Evolutionary conservation across 2,329 filamentous ascomycete species (phyloP), one percentile per base, ranked within the genome.

Genomic region (Colletotrichum falcatum): DNA sequence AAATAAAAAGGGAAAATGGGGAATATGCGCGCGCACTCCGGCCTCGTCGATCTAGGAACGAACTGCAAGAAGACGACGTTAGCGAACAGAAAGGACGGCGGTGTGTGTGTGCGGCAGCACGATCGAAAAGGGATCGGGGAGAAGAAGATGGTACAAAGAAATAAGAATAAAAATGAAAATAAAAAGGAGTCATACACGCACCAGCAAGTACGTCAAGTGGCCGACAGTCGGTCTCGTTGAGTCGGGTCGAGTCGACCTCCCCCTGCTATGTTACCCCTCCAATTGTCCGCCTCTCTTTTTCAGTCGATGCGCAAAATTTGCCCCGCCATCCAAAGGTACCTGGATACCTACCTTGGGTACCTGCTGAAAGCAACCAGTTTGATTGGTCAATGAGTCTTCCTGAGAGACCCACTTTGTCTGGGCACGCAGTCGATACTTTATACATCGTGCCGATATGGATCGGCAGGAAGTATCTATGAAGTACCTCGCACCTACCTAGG

Each of bases 201-300:
- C 51, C 30, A 37, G 33, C 33, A 62, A 66, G 49, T 56, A 68
- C 68, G 64, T 63, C 64, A 71, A 63, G 64, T 39, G 53, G 68
- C 68, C 68, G 68, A 71, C 68, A 48, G 44, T 68, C 68, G 68
- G 68, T 62, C 60, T 71, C 35, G 46, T 66, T 49, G 46, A 66
- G 66, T 55, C 62, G 61, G 55, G n/a, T 26, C 58, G 30, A 39
- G 55, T 48, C 42, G 28, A 44, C 14, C 39, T 26, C 39, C 23
- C n/a, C n/a, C n/a, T n/a, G 33, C 18, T 18, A 30, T 39, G 39
- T n/a, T 23, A 16, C 55, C 55, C 55, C 55, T 59, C 55, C 30
- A 61, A 51, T 28, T 49, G 42, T 28, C 28, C 39, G 16, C 55
- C 55, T 30, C 37, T n/a, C 4, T 42, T 37, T 58, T 37, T 46